These are phyloP conservation scores for Akanthomyces dipterigenus DNA, from an alignment of 2,329 filamentous ascomycete genomes.

Conservation along the genomic window DNA sequence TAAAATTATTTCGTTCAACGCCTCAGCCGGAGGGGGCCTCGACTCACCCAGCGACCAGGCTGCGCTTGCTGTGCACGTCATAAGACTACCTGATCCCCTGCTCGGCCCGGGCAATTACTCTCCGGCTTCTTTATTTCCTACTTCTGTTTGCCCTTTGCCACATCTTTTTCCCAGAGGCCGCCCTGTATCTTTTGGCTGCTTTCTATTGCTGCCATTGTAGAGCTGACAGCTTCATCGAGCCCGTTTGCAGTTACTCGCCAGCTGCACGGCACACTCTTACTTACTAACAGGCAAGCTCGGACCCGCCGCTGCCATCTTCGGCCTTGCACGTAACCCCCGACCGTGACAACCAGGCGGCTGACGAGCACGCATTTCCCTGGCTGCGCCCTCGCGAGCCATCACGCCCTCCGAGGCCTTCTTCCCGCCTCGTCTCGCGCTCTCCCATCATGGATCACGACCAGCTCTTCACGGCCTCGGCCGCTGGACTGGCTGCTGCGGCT, in stretches of 20 bases:
- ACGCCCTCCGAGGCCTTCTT: neutral
- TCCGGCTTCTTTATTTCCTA: neutral
- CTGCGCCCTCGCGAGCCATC: neutral
- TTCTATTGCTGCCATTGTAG: neutral
- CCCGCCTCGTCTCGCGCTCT: neutral
- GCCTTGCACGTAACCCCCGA: neutral
- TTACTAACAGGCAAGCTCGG: neutral
- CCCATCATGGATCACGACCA: slow-evolving; percentile 9
- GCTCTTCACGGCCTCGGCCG: slow-evolving; percentile 20
- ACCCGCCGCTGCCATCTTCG: slow-evolving; percentile 1
- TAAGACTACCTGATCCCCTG: slow-evolving; percentile 7
- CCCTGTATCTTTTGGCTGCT: neutral
- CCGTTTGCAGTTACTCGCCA: neutral
- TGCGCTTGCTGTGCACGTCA: slow-evolving; percentile 10
- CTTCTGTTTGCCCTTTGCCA: neutral
- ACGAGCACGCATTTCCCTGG: neutral
- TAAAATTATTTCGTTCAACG: neutral
- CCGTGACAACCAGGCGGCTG: neutral
- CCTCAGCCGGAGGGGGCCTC: neutral
- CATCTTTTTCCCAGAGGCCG: neutral
- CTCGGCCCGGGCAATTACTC: neutral
- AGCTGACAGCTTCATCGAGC: neutral
- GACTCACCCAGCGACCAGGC: neutral
- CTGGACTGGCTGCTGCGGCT: slow-evolving; percentile 28
- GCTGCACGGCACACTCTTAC: neutral